Evolutionary conservation across 495 filamentous ascomycete species (phyloP).

Genomic region (Podospora bellae-mahoneyi): DNA sequence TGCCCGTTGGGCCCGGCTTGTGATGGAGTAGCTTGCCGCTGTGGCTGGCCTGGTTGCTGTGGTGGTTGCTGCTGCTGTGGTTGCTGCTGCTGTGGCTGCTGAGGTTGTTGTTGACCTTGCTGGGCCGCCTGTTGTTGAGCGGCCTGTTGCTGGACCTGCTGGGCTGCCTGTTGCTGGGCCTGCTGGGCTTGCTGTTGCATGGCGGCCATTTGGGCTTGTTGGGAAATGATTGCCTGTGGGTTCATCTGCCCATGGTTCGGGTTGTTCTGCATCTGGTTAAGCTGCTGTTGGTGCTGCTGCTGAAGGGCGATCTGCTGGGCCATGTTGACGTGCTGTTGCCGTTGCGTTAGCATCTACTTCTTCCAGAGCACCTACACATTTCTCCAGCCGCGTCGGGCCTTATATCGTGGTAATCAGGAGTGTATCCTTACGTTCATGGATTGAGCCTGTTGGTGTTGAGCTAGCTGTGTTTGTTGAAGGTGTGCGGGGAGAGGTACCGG

Average conservation of each 20-base stretch:
- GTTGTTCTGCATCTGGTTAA: constrained; percentile 44
- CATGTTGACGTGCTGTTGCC: constrained; percentile 14
- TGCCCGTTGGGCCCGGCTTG: constrained; percentile 33
- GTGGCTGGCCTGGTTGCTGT: constrained; percentile 36
- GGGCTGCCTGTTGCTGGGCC: constrained; percentile 46
- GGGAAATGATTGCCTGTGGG: constrained; percentile 28
- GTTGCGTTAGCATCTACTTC: constrained; percentile 21
- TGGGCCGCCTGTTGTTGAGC: constrained; percentile 50
- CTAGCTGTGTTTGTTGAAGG: constrained; percentile 46
- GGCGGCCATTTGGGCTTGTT: constrained; percentile 32
- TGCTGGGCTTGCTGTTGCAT: constrained; percentile 44
- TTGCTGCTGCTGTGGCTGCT: constrained; percentile 36
- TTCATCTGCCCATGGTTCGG: constrained; percentile 40
- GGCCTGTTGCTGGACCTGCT: constrained; percentile 47
- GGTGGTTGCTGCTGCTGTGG: constrained; percentile 28
- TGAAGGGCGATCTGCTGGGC: constrained; percentile 32
- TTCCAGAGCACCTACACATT: constrained; percentile 17
- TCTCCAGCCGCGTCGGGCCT: constrained; percentile 13
- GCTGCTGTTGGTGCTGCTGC: constrained; percentile 43
- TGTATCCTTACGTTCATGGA: constrained; percentile 40
- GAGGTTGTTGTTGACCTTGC: constrained; percentile 29
- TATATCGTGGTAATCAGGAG: constrained; percentile 11
- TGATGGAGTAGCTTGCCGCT: constrained; percentile 47
- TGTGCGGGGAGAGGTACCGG: constrained; percentile 44
- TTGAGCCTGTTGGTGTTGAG: constrained; percentile 43